phyloP scores from a whole-genome alignment of 2,329 filamentous ascomycete species.

The Alternaria panax region DNA sequence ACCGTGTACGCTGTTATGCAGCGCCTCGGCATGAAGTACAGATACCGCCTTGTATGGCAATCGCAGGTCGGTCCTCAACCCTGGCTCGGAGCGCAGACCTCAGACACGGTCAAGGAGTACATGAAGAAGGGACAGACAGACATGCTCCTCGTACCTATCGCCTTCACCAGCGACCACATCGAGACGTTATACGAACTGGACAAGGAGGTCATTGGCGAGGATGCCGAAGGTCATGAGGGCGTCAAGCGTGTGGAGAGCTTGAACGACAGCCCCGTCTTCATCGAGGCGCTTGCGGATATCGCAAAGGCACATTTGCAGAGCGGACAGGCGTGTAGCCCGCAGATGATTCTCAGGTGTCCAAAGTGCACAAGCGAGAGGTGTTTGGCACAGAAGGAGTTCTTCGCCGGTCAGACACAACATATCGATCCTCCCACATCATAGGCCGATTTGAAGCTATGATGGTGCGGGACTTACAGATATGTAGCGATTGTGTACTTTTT shows the following conservation, averaged over 20 bases:
- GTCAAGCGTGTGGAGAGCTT: constrained; percentile 90
- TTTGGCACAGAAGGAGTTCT: constrained; percentile 75
- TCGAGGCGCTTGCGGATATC: constrained; percentile 85
- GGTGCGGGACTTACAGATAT: not conserved
- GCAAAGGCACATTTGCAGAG: constrained; percentile 79
- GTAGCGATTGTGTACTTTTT: constrained; percentile 2
- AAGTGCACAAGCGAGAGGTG: constrained; percentile 92
- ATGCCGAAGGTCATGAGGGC: constrained; percentile 61
- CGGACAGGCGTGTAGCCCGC: constrained; percentile 74
- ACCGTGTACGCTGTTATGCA: constrained; percentile 98
- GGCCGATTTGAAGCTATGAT: not conserved
- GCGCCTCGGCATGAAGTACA: constrained; percentile 83
- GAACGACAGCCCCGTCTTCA: constrained; percentile 91
- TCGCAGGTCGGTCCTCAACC: constrained; percentile 95
- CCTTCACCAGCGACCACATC: constrained; percentile 99
- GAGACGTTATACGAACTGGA: constrained; percentile 96
- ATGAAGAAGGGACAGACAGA: constrained; percentile 91
- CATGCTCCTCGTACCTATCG: constrained; percentile 89
- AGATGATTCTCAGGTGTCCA: constrained; percentile 91
- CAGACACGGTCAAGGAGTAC: constrained; percentile 85
- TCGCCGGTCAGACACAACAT: constrained; percentile 56
- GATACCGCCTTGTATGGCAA: constrained; percentile 95
- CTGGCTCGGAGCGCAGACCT: constrained; percentile 95
- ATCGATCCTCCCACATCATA: constrained; percentile 17
- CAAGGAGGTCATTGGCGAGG: constrained; percentile 89